Evolutionary conservation across 345 rosid genomes (phyloP), one percentile per base, ranked within the genome.

Genomic region (Carallia brachiata): DNA sequence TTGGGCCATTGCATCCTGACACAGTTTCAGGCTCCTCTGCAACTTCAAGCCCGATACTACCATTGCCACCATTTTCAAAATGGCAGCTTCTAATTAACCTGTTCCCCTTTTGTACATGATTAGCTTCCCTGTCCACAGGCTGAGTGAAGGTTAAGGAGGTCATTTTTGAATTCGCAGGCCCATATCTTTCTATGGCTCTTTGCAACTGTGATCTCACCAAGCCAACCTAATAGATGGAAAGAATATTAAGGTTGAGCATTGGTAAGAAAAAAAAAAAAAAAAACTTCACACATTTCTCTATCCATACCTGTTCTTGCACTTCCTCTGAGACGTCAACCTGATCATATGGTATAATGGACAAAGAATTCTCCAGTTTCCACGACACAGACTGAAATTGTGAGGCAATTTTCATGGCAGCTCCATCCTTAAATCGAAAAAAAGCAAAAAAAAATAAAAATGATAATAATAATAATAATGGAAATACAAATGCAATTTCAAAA

Each of bases 341-440:
- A 74, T 88, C 84, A 66, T 82, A 90, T 3, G 98, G 96, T 63
- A 92, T 39, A 36, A 74, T 75, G 18, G 81, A 78, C 77, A 95
- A 85, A 37, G 92, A 92, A 78, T 87, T 92, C 84, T 87, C 97
- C 79, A 92, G 74, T 75, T 92, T 87, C 90, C 90, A 83, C 0
- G 97, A 87, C 75, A 92, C 92, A 50, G 89, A 87, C 52, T 86
- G 97, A 73, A 95, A 89, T 70, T 90, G 96, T 65, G 83, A 85
- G 17, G 87, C 74, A 63, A 95, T 84, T 63, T 83, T 91, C 85
- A 83, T 84, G 50, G 16, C 50, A 18, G 87, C 85, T 55, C 77
- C 93, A 69, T 89, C 96, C 99, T 95, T 78, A 68, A 82, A 81
- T 79, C 61, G 76, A 83, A 18, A 9, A 81, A 50, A 81, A 61